Evolutionary conservation across 306 rosid species (phyloP).

Genomic region (Acacia crassicarpa): DNA sequence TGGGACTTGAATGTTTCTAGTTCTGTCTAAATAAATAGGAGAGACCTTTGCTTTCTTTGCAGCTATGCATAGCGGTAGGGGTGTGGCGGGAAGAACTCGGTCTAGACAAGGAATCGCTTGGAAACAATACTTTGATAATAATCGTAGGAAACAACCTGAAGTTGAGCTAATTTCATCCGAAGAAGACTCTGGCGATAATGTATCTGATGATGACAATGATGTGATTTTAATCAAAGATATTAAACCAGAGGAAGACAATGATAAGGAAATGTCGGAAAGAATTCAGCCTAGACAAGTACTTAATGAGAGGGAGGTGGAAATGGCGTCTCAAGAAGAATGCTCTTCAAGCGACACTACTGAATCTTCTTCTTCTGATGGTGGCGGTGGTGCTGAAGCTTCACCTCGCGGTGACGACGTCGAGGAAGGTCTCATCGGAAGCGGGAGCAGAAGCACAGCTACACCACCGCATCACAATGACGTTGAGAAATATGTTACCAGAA

Average conservation of each 20-base stretch:
- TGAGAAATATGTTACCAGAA: background rate
- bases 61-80: background rate
- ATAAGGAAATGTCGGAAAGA: background rate
- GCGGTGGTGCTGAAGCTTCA: background rate
- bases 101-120: background rate
- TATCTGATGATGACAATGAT: background rate
- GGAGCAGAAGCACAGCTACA: too few species aligned
- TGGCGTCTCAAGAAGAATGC: background rate
- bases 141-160: background rate
- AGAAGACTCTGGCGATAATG: too few species aligned
- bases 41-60: background rate
- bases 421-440: too few species aligned
- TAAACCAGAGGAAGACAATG: background rate
- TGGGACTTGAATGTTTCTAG: too few species aligned
- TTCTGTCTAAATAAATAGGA: background rate
- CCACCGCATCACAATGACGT: background rate
- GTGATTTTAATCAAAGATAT: background rate
- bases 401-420: too few species aligned
- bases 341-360: background rate
- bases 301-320: background rate
- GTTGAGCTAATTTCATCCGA: too few species aligned
- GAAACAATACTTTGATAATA: slow-evolving; percentile 11
- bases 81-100: slow-evolving; percentile 35
- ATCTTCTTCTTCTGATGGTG: background rate
- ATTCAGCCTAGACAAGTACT: background rate